Base-by-base conservation (phyloP, 169 alveolate species). In the Plasmodium malariae region DNA sequence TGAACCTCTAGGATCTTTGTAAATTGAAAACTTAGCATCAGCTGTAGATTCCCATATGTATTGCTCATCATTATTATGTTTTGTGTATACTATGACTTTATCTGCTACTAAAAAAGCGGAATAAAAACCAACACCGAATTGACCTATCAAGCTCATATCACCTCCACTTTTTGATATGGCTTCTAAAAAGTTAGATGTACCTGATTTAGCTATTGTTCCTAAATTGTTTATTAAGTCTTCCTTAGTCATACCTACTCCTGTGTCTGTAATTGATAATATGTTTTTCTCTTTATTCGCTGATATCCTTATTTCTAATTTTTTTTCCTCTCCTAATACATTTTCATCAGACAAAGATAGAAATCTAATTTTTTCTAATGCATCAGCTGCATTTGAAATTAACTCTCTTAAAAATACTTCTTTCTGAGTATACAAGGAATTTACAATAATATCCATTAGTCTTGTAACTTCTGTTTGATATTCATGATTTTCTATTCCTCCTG, bases 71-170 rank as follows among this genome's bases (percentile, higher is more conserved):
- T 95, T 97, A 48, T 96, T 97, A 88, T 93, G 72, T 93, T 98
- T 98, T 9, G 99, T 95, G 65, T 97, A 95, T 14, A 99, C 99
- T 0, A 98, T 94, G 5, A 99, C 99, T 83, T 97, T 96, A 91
- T 99, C 99, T 36, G 99, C 99, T 51, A 98, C 99, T 86, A 99
- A 95, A 97, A 97, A 99, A 57, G 99, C 97, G 48, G 99, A 97
- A 96, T 99, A 99, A 95, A 99, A 99, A 34, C 99, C 99, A 36
- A 99, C 99, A 71, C 99, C 99, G 91, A 99, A 99, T 95, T 99
- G 99, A 14, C 99, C 99, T 73, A 99, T 98, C 78, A 99, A 95
- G 91, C 97, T 97, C 85, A 98, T 95, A 69, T 97, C 98, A 45
- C 98, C 98, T 32, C 98, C 99, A 59, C 96, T 96, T 91, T 97